phyloP scores from a whole-genome alignment of 306 rosid genomes.

The Luffa aegyptiaca region DNA sequence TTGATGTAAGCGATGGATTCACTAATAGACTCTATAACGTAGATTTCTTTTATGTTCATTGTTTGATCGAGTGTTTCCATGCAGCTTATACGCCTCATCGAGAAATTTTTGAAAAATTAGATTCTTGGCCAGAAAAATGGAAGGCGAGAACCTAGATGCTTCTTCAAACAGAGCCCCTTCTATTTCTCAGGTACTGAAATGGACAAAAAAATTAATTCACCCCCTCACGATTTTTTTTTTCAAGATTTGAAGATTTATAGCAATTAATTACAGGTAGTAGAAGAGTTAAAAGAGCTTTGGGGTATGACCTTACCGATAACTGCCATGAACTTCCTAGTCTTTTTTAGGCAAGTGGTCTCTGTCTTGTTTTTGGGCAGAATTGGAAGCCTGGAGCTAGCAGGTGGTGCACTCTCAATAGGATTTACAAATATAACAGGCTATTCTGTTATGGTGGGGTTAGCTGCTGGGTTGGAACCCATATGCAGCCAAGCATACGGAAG shows the following conservation, averaged over 20 bases:
- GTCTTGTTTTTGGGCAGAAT: slow-evolving; percentile 69
- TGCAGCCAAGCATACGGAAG: slow-evolving; percentile 85
- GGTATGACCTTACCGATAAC: slow-evolving; percentile 70
- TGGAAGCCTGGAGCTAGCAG: slow-evolving; percentile 88
- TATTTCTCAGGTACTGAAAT: slow-evolving; percentile 47
- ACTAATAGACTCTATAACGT: not conserved
- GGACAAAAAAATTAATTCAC: not conserved
- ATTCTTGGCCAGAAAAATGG: slow-evolving; percentile 22
- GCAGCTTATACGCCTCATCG: not conserved
- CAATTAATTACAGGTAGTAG: slow-evolving; percentile 34
- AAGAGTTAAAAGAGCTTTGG: slow-evolving; percentile 76
- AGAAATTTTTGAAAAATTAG: not conserved
- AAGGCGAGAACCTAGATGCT: slow-evolving; percentile 38
- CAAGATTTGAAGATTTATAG: not conserved
- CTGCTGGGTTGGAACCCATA: slow-evolving; percentile 86
- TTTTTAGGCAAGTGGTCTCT: slow-evolving; percentile 61
- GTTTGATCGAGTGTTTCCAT: slow-evolving; percentile 34
- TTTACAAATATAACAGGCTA: slow-evolving; percentile 98
- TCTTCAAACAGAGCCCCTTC: slow-evolving; percentile 46
- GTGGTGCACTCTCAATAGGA: slow-evolving; percentile 89
- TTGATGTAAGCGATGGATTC: not conserved
- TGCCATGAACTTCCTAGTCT: slow-evolving; percentile 58
- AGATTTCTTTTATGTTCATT: slow-evolving; percentile 18
- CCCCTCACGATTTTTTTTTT: not conserved
- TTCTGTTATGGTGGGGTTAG: slow-evolving; percentile 79